Conservation (phyloP, 176 grass and related monocot genomes). For the Triticum aestivum region DNA sequence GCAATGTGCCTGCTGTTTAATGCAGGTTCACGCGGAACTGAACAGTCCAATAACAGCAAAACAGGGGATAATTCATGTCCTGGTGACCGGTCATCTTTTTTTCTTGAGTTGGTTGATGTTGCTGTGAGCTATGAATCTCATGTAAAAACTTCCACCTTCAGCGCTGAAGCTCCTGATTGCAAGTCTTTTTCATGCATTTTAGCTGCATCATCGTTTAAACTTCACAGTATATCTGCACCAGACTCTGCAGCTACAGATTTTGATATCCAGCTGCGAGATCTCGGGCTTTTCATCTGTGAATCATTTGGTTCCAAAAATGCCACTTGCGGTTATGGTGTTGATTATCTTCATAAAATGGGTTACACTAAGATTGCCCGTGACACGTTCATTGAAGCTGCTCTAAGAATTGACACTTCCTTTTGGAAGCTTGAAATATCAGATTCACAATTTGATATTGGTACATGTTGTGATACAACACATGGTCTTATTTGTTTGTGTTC, state of each 20-base stretch:
- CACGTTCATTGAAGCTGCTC: conserved; percentile 57
- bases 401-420: conserved; percentile 54
- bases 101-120: conserved; percentile 88
- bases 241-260: conserved; percentile 54
- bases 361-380: conserved; percentile 73
- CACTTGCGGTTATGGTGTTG: conserved; percentile 46
- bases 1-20: conserved; percentile 59
- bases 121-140: conserved; percentile 92
- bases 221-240: conserved; percentile 58
- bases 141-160: conserved; percentile 25
- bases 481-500: conserved; percentile 62
- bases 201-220: conserved; percentile 87
- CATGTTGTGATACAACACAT: conserved; percentile 76
- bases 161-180: conserved; percentile 37
- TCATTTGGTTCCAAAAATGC: conserved; percentile 49
- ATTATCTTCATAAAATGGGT: conserved; percentile 63
- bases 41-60: conserved; percentile 37
- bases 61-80: conserved; percentile 22
- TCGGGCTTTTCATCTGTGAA: conserved; percentile 75
- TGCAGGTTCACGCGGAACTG: conserved; percentile 46
- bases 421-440: conserved; percentile 91
- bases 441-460: conserved; percentile 70
- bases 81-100: conserved; percentile 52
- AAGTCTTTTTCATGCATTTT: conserved; percentile 71
- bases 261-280: conserved; percentile 79